Evolutionary conservation across 2,329 filamentous ascomycete species (phyloP).

Genomic region (Botrytis galanthina): DNA sequence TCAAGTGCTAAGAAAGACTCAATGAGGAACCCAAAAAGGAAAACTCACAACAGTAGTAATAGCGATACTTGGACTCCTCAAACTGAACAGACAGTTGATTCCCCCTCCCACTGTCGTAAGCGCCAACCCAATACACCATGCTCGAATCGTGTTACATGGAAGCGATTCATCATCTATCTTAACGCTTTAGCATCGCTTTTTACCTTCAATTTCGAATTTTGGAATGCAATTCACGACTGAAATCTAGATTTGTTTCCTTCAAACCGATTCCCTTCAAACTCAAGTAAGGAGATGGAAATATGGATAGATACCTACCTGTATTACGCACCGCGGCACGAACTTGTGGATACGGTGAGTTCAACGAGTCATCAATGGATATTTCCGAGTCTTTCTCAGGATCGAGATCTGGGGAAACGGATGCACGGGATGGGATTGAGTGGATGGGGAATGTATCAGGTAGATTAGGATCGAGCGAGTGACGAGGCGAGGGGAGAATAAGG

Average conservation of each 20-base stretch:
- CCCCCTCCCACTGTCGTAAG: slow-evolving; percentile 25
- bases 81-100: slow-evolving; percentile 25
- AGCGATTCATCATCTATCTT: neutral
- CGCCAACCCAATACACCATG: slow-evolving; percentile 53
- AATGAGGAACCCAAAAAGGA: slow-evolving; percentile 16
- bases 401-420: neutral
- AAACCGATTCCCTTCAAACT: no score
- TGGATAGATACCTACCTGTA: slow-evolving; percentile 55
- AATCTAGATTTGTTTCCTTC: rapidly evolving
- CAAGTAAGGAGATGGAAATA: slow-evolving; percentile 39
- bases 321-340: slow-evolving; percentile 57
- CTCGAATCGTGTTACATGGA: slow-evolving; percentile 49
- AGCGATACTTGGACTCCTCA: slow-evolving; percentile 25
- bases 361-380: neutral
- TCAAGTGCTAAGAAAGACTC: neutral
- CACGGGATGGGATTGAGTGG: neutral
- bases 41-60: slow-evolving; percentile 24
- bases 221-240: rapidly evolving
- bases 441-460: neutral
- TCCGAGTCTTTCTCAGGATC: slow-evolving; percentile 24
- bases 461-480: neutral
- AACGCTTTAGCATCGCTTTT: neutral
- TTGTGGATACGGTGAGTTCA: slow-evolving; percentile 37
- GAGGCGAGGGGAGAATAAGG: no score
- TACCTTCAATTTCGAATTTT: no score